Evolutionary conservation across 768 basidiomycete genomes (phyloP), one percentile per base, ranked within the genome.

Genomic region (Boletus eberwhitei): DNA sequence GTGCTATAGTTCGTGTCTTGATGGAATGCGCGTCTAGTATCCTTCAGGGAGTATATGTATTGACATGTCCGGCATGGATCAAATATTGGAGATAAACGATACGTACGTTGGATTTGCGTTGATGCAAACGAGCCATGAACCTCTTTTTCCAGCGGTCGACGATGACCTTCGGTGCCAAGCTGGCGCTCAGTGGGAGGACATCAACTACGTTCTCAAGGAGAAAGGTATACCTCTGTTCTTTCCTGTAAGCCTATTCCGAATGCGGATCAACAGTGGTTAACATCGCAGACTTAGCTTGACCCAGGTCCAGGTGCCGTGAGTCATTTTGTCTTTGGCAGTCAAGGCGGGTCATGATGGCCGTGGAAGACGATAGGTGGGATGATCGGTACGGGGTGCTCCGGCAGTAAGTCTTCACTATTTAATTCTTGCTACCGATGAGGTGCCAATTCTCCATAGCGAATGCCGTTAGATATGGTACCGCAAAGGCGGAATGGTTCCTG

Each of bases 401-500:
- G 90, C 48, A 93, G 91, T 81, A 72, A 78, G 81, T 77, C 62
- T 36, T 50, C 22, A 40, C 22, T 29, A 5, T 17, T 41, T 19
- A 26, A 0, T 12, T 26, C 17, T 31, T 31, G 48, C 19, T 53
- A 9, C 14, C 17, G 17, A 22, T 2, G 29, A 26, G 40, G 48
- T 34, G 8, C 19, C 37, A 45, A 52, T 29, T 13, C 0, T 41
- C 29, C 3, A 21, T 35, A 88, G 88, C 88, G 17, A 90, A 90
- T 63, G 87, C 89, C 19, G 88, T 90, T 9, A 76, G 90, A 57
- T 94, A 93, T 68, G 93, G 90, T 48, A 93, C 92, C 14, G 91
- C 92, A 6, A 88, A 86, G 67, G 87, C 80, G 0, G 92, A 93
- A 71, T 93, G 91, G 90, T 90, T 92, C 65, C 74, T 93, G 46